Percentiles rank a stretch among this genome's conserved stretches.
phyloP scores from a whole-genome alignment of 352 stramenopile genomes.

The Globisporangium ultimum region DNA sequence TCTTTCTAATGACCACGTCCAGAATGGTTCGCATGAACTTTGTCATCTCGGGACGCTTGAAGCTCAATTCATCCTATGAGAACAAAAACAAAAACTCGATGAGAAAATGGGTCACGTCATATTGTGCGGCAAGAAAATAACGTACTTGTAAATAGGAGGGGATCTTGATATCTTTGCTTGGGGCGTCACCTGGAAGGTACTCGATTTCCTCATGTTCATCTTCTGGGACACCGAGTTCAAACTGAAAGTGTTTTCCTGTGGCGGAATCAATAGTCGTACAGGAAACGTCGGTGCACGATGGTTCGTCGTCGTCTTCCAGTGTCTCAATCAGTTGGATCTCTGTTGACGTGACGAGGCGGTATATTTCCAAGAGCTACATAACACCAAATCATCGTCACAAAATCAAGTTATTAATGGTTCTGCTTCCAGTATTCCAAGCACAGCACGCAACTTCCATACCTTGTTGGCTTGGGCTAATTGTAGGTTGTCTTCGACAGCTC shows the following conservation, averaged over 20 bases:
- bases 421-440: too few relatives aligned
- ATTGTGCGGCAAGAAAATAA: constrained; percentile 4
- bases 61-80: constrained; percentile 71
- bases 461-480: constrained; percentile 74
- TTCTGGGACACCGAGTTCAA: constrained; percentile 68
- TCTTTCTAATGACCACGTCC: constrained; percentile 80
- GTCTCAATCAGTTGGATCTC: constrained; percentile 74
- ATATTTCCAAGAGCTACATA: constrained; percentile 67
- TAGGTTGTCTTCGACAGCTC: constrained; percentile 39
- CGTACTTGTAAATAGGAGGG: constrained; percentile 73
- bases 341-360: constrained; percentile 71
- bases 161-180: constrained; percentile 43
- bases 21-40: constrained; percentile 83
- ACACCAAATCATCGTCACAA: background rate
- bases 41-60: constrained; percentile 76
- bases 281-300: constrained; percentile 58
- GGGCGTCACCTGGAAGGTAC: constrained; percentile 67
- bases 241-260: constrained; percentile 64
- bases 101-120: background rate
- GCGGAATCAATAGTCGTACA: constrained; percentile 68
- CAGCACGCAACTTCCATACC: constrained; percentile 20
- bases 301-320: constrained; percentile 44
- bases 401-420: background rate
- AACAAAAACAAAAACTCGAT: background rate
- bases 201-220: constrained; percentile 72